Evolutionary conservation across 108 stramenopile species (phyloP).

Genomic region (Pseudonitzschia pungens): DNA sequence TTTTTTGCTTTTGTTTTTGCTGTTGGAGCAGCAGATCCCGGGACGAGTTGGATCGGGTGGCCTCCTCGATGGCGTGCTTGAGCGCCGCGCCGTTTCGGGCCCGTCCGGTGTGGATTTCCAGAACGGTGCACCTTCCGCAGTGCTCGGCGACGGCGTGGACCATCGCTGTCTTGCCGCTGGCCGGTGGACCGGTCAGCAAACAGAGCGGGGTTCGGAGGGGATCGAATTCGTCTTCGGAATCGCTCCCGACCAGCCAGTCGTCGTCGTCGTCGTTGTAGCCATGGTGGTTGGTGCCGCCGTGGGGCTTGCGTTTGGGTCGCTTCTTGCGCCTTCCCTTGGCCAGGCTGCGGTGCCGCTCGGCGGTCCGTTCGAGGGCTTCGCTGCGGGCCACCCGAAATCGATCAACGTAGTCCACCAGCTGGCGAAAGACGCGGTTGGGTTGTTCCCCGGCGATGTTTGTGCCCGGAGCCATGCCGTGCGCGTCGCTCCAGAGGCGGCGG

Average conservation of each 20-base stretch:
- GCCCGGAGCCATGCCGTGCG: conserved; percentile 32
- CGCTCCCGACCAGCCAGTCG: conserved; percentile 28
- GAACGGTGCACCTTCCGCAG: conserved; percentile 47
- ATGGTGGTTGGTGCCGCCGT: conserved; percentile 24
- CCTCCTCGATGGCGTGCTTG: conserved; percentile 70
- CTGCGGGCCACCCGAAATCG: conserved; percentile 65
- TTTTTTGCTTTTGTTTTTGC: conserved; percentile 3
- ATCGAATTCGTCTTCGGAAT: conserved; percentile 31
- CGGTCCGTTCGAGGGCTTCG: conserved; percentile 43
- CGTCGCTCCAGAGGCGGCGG: conserved; percentile 44
- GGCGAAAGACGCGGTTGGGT: conserved; percentile 13
- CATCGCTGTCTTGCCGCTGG: conserved; percentile 66
- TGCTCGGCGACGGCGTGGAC: conserved; percentile 70
- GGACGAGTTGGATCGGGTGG: conserved; percentile 74
- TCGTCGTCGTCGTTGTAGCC: conserved; percentile 46
- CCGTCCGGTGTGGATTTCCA: conserved; percentile 78
- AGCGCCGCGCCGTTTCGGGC: conserved; percentile 53
- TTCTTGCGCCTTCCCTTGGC: conserved; percentile 5
- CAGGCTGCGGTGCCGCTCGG: conserved; percentile 37
- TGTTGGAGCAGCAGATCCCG: conserved; percentile 43
- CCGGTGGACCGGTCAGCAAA: conserved; percentile 63
- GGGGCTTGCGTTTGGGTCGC: conserved; percentile 17
- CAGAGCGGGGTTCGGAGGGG: conserved; percentile 38
- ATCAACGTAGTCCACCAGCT: conserved; percentile 49
- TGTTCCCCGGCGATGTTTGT: no score